These are phyloP conservation scores for Zizania latifolia DNA, from an alignment of 176 grass and related monocot genomes.

Conservation along the genomic window DNA sequence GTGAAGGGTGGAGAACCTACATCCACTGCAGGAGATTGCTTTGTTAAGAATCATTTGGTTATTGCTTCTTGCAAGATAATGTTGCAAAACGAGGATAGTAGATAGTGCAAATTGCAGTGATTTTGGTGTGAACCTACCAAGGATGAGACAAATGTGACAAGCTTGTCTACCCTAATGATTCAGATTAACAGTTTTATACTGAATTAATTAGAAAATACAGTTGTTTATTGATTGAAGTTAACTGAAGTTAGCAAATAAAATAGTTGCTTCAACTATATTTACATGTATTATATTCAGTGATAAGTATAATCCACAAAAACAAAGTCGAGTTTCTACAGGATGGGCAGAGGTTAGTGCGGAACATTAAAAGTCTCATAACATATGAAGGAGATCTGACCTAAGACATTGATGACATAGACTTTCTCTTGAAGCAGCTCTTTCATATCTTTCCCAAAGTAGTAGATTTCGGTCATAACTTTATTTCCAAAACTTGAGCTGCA, in stretches of 20 bases:
- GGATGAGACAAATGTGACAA: neutral
- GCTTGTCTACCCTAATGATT: neutral
- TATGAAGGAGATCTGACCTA: slow-evolving; percentile 43
- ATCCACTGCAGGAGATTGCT: no score
- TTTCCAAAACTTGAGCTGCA: slow-evolving; percentile 53
- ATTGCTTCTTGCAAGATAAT: slow-evolving; percentile 14
- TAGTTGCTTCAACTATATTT: neutral
- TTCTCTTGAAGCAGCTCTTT: slow-evolving; percentile 74
- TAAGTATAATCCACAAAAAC: no score
- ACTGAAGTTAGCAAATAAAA: neutral
- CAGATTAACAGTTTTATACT: neutral
- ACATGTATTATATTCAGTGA: no score
- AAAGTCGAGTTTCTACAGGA: no score
- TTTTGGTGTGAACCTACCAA: neutral
- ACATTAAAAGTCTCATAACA: slow-evolving; percentile 1
- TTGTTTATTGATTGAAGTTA: neutral
- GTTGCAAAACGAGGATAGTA: slow-evolving; percentile 8
- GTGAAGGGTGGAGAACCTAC: no score
- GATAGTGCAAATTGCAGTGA: neutral
- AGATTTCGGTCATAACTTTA: slow-evolving; percentile 48
- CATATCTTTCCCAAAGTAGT: slow-evolving; percentile 68
- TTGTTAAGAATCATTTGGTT: neutral
- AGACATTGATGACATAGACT: slow-evolving; percentile 72
- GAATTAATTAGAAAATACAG: neutral
- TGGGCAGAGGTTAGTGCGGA: no score